Conservation (phyloP, 306 rosid species). For the cucumber (Cucumis sativus) region Cucumber_9930_V3 NC_026660.2:10084001-10084500, state of each 20-base stretch:
- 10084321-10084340: background rate
- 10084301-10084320: background rate
- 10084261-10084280: background rate
- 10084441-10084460: background rate
- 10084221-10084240: background rate
- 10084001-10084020: background rate
- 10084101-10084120: background rate
- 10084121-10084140: background rate
- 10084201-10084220: conserved; percentile 1
- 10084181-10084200: conserved; percentile 1
- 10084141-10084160: background rate
- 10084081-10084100: background rate
- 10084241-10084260: background rate
- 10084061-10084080: background rate
- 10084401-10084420: background rate
- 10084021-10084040: too few relatives aligned
- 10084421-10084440: background rate
- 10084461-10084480: background rate
- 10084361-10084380: too few relatives aligned
- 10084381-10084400: background rate
- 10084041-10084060: too few relatives aligned
- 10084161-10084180: background rate
- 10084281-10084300: background rate
- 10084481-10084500: background rate
- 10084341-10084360: background rate